Evolutionary conservation across 805 yeast species (phyloP), one percentile per base, ranked within the genome.

Genomic region (Metschnikowia proteae): DNA sequence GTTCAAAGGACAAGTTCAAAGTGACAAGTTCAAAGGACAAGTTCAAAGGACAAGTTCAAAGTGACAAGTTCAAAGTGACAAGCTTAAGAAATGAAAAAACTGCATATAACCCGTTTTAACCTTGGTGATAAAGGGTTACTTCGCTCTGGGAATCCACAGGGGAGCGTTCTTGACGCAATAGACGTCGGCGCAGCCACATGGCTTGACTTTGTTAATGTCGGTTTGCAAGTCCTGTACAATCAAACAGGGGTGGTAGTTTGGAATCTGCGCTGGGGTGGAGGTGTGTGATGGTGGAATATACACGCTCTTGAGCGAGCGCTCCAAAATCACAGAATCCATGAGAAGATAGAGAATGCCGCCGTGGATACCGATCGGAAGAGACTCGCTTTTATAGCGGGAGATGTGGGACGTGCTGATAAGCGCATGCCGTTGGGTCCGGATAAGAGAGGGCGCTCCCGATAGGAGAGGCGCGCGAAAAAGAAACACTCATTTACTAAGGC

Each of bases 221-320:
- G 82, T 78, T 55, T 75, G 76, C 47, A 67, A 65, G 62, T 80
- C 84, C 60, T 78, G 82, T 64, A 80, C 79, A 46, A 80, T 78
- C 46, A 80, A 65, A 45, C 83, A 76, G 3, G 84, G 84, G 49
- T 78, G 84, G 60, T 78, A 78, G 33, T 63, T 60, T 17, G 84
- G 83, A 7, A 79, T 71, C 9, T 60, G 51, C 17, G 39, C 29
- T 13, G 40, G 47, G 40, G 47, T 43, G 25, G 61, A 60, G 25
- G 25, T 26, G 30, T 44, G 25, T 10, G 53, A 37, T 6, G 73
- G 67, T 3, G 84, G 84, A 49, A 80, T 75, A 59, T 79, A 80
- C 29, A 73, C 66, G 60, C 70, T 73, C 42, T 70, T 71, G 43
- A 74, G 52, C 44, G 68, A 63, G 42, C 64, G 65, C 34, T 66